phyloP scores from a whole-genome alignment of 306 rosid genomes.

The Dryas octopetala region DNA sequence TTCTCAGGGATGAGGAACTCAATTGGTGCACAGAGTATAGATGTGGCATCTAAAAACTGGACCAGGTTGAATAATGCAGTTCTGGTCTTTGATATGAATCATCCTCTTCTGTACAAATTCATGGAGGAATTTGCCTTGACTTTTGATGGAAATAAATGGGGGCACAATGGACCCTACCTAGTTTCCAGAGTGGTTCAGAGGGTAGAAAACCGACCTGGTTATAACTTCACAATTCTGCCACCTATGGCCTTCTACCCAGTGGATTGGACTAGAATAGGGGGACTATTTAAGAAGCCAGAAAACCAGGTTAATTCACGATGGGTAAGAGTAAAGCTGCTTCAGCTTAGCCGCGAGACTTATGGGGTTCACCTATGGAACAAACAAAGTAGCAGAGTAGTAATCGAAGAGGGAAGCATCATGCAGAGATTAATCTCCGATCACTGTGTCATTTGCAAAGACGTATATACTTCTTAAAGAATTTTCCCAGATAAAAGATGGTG shows the following conservation, averaged over 20 bases:
- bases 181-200: slow-evolving; percentile 71
- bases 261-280: slow-evolving; percentile 54
- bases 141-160: slow-evolving; percentile 85
- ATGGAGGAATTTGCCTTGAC: slow-evolving; percentile 62
- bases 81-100: slow-evolving; percentile 67
- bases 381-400: slow-evolving; percentile 49
- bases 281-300: slow-evolving; percentile 48
- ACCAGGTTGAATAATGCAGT: slow-evolving; percentile 78
- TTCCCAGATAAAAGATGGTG: not conserved
- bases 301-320: slow-evolving; percentile 39
- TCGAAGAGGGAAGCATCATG: slow-evolving; percentile 69
- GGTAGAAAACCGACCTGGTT: slow-evolving; percentile 26
- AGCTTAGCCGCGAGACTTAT: slow-evolving; percentile 49
- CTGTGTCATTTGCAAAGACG: slow-evolving; percentile 47
- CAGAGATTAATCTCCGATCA: slow-evolving; percentile 50
- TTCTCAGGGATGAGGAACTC: slow-evolving; percentile 55
- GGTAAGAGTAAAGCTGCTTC: slow-evolving; percentile 49
- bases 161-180: slow-evolving; percentile 83
- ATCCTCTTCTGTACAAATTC: slow-evolving; percentile 71
- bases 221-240: slow-evolving; percentile 47
- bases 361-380: slow-evolving; percentile 81
- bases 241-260: slow-evolving; percentile 66
- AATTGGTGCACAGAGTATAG: slow-evolving; percentile 72
- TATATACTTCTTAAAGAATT: slow-evolving; percentile 19
- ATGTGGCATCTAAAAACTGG: slow-evolving; percentile 48